Conservation (phyloP, 768 basidiomycete genomes). For the Trametes villosa region DNA sequence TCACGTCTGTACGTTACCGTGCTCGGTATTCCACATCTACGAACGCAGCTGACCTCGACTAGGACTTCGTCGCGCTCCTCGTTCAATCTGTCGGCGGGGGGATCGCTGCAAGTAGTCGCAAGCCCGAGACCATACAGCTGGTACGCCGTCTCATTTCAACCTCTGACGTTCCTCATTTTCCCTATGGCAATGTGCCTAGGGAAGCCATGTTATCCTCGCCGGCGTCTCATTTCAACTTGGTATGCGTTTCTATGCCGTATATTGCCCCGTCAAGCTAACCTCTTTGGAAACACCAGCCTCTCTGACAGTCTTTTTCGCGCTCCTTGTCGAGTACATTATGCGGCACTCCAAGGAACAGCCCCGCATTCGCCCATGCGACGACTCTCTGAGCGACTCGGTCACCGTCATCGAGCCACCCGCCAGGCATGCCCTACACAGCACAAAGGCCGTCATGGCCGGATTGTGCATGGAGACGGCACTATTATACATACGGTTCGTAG, state of each 20-base stretch:
- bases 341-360: constrained; percentile 8
- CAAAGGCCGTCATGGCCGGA: neutral
- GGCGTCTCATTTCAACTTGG: constrained; percentile 55
- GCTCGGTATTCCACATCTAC: too few relatives aligned
- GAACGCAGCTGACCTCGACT: neutral
- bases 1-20: neutral
- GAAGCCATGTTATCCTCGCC: constrained; percentile 35
- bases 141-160: neutral
- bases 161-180: too few relatives aligned
- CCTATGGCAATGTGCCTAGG: constrained; percentile 8
- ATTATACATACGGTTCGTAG: neutral
- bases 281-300: constrained; percentile 11
- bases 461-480: neutral
- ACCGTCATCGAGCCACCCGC: neutral
- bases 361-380: neutral
- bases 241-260: neutral
- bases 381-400: neutral
- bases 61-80: constrained; percentile 3
- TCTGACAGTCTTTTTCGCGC: constrained; percentile 12
- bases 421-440: neutral
- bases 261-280: too few relatives aligned
- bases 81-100: constrained; percentile 1
- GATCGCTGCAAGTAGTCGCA: neutral
- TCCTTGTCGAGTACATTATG: neutral
- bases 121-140: neutral